Base-by-base conservation (phyloP, 805 yeast species). In the Clavispora asparagi region DNA sequence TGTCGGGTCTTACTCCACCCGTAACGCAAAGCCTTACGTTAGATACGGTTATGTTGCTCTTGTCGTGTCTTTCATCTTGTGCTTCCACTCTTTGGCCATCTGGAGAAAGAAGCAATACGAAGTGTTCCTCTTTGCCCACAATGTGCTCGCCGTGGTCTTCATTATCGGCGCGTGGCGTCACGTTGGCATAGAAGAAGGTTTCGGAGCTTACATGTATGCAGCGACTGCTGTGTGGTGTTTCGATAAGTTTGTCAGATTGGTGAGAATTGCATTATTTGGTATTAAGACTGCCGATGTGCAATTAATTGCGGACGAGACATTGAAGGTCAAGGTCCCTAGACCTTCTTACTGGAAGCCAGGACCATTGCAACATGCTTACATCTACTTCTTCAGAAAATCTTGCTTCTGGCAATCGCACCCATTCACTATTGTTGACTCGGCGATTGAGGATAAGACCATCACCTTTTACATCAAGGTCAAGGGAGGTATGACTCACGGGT, bases 341-440 rank as follows among this genome's bases (percentile, higher is more conserved):
- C 85, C 88, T 16, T 57, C 58, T 5, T 58, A 56, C 43, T 78
- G 83, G 74, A 67, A 66, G 36, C 66, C 74, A 17, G 64, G 57
- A 46, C 83, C 89, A 2, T 85, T 87, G 27, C 68, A 76, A 13
- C 79, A 67, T 59, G 79, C 74, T 1, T 85, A 70, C 55, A 63
- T 87, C 32, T 76, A 82, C 63, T 81, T 85, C 60, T 51, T 82
- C 47, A 66, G 77, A 39, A 70, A 76, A 16, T 58, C 64, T 3
- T 63, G 73, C 33, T 80, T 83, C 60, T 83, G 83, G 82, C 88
- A 85, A 60, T 78, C 85, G 5, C 90, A 85, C 60, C 92, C 92
- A 4, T 85, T 87, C 64, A 82, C 91, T 1, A 62, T 78, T 7
- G 65, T 78, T 14, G 73, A 73, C 42, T 64, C 77, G 4, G 61